A percentile compares a stretch with the other conserved stretches of the same genome.
These are phyloP conservation scores for Geotrichum reessii DNA, from an alignment of 1,139 yeast genomes.

Conservation along the genomic window DNA sequence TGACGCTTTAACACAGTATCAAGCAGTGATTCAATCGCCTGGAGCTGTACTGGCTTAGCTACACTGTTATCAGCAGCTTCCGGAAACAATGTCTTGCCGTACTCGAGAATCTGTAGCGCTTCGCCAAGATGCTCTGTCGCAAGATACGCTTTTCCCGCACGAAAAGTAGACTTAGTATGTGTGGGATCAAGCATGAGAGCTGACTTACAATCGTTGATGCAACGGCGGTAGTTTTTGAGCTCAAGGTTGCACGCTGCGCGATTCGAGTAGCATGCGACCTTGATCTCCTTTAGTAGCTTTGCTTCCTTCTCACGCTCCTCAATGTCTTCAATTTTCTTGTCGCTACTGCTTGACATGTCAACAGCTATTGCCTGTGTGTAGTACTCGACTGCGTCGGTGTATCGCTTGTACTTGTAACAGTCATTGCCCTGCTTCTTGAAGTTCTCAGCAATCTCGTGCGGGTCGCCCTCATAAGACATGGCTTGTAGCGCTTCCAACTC, in stretches of 20 bases:
- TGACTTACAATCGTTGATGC: slow-evolving; percentile 79
- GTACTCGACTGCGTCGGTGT: slow-evolving; percentile 66
- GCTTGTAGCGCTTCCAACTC: slow-evolving; percentile 85
- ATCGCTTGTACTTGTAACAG: slow-evolving; percentile 63
- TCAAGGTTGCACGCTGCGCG: slow-evolving; percentile 91
- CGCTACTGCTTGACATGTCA: slow-evolving; percentile 30
- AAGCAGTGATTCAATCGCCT: slow-evolving; percentile 39
- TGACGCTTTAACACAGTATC: slow-evolving; percentile 35
- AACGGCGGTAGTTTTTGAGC: slow-evolving; percentile 65
- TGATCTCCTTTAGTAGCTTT: slow-evolving; percentile 35
- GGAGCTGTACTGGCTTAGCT: slow-evolving; percentile 10
- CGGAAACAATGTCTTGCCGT: slow-evolving; percentile 56
- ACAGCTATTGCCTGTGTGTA: slow-evolving; percentile 78
- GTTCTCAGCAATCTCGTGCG: slow-evolving; percentile 82
- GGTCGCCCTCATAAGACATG: slow-evolving; percentile 92
- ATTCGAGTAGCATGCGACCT: slow-evolving; percentile 63
- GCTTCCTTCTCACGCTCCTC: slow-evolving; percentile 15
- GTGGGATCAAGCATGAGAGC: slow-evolving; percentile 60
- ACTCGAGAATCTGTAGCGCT: slow-evolving; percentile 58
- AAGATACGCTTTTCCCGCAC: slow-evolving; percentile 78
- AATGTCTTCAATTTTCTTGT: slow-evolving; percentile 34
- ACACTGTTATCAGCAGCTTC: slow-evolving; percentile 38
- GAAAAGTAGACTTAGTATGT: slow-evolving; percentile 75
- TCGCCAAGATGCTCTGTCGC: slow-evolving; percentile 66
- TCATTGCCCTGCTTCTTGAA: slow-evolving; percentile 94